A percentile compares a stretch with the other conserved stretches of the same genome.
These are phyloP conservation scores for Tremella yokohamensis DNA, from an alignment of 768 basidiomycete species.

Conservation along the genomic window DNA sequence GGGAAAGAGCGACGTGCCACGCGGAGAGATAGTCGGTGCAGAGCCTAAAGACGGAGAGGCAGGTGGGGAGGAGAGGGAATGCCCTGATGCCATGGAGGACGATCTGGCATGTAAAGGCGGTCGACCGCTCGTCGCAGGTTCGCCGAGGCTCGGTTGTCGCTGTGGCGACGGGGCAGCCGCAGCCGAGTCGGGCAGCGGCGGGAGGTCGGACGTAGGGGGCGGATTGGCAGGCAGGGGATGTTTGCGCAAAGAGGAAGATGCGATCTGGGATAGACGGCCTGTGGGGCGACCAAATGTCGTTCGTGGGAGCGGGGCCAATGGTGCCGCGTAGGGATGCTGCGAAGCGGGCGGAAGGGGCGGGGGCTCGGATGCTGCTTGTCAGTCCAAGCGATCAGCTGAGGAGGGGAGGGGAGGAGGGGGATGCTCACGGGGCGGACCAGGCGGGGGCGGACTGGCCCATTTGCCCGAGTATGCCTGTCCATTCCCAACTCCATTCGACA, in stretches of 20 bases:
- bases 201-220: conserved; percentile 10
- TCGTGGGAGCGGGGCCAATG: background rate
- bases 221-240: background rate
- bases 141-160: background rate
- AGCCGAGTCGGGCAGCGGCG: background rate
- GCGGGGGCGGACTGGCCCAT: conserved; percentile 26
- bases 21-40: background rate
- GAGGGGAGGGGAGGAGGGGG: conserved; percentile 1
- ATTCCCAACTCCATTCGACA: conserved; percentile 13
- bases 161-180: conserved; percentile 3
- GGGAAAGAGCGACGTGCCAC: background rate
- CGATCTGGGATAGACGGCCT: background rate
- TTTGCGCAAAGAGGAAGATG: background rate
- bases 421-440: conserved; percentile 37
- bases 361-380: background rate
- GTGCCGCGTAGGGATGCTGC: background rate
- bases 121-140: too few species aligned
- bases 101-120: too few species aligned
- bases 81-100: too few species aligned
- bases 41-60: background rate
- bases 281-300: background rate
- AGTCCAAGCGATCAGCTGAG: background rate
- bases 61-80: background rate
- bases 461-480: conserved; percentile 17
- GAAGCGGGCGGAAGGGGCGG: background rate